Percentiles rank a stretch among this genome's conserved stretches.
Evolutionary conservation across 2,329 filamentous ascomycete species (phyloP).

Genomic region (Cladophialophora chaetospira): DNA sequence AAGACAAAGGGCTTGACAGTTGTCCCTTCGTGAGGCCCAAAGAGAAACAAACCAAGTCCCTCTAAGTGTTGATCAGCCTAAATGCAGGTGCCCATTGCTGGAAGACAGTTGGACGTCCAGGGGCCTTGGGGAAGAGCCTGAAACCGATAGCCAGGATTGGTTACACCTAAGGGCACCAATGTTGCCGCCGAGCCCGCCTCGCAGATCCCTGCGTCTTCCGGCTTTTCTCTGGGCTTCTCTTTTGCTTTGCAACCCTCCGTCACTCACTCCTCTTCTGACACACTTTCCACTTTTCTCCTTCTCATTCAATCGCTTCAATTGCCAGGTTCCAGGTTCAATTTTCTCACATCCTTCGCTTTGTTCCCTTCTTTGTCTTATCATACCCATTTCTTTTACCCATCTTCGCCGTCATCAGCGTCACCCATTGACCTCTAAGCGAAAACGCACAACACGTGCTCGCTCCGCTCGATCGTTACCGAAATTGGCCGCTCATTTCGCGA

Average conservation of each 20-base stretch:
- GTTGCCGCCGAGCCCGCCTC: not conserved
- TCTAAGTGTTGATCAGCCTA: not conserved
- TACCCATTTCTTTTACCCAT: not conserved
- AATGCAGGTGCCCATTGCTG: not conserved
- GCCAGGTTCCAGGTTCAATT: slow-evolving; percentile 6
- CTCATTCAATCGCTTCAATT: slow-evolving; percentile 8
- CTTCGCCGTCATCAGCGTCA: not conserved
- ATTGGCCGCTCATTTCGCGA: not conserved
- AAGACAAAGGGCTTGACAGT: not conserved
- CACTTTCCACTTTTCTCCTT: slow-evolving; percentile 2
- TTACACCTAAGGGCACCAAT: slow-evolving; percentile 5
- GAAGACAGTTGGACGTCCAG: slow-evolving; percentile 7
- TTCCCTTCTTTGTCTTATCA: slow-evolving; percentile 16
- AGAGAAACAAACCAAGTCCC: not conserved
- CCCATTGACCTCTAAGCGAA: not conserved
- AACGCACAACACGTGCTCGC: slow-evolving; percentile 5
- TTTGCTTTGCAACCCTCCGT: slow-evolving; percentile 7
- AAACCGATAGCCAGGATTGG: not conserved
- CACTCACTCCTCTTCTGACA: slow-evolving; percentile 11
- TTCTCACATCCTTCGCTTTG: slow-evolving; percentile 20
- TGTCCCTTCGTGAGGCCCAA: not conserved
- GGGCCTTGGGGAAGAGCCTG: not conserved
- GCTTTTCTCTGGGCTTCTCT: slow-evolving; percentile 5
- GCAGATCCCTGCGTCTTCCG: not conserved
- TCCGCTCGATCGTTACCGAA: slow-evolving; percentile 6